Evolutionary conservation across 1,139 yeast genomes (phyloP).

Genomic region (Hyphopichia pseudoburtonii): DNA sequence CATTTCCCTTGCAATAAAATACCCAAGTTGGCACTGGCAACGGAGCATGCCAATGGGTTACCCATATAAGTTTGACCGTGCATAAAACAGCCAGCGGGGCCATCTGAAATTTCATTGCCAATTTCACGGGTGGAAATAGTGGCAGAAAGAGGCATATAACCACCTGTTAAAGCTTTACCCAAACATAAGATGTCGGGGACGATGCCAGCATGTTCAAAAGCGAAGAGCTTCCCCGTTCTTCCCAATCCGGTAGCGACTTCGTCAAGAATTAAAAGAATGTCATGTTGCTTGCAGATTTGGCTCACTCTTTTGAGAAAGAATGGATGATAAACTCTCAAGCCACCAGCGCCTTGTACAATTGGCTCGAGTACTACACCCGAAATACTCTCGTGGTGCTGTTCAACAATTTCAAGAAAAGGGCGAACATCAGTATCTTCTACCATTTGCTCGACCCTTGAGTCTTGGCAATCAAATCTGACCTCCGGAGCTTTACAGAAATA

Average conservation of each 20-base stretch:
- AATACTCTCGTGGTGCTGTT: slow-evolving; percentile 19
- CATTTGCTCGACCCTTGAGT: slow-evolving; percentile 9
- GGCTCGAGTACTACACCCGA: slow-evolving; percentile 35
- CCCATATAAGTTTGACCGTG: slow-evolving; percentile 39
- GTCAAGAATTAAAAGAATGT: slow-evolving; percentile 25
- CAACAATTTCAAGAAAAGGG: slow-evolving; percentile 19
- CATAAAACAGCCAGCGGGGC: slow-evolving; percentile 9
- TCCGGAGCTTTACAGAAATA: slow-evolving; percentile 24
- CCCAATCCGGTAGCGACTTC: slow-evolving; percentile 23
- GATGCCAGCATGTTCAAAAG: slow-evolving; percentile 14
- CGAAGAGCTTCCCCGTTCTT: slow-evolving; percentile 17
- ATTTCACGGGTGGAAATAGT: slow-evolving; percentile 17
- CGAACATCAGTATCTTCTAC: slow-evolving; percentile 13
- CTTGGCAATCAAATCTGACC: slow-evolving; percentile 9
- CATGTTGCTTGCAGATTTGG: slow-evolving; percentile 24
- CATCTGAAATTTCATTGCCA: slow-evolving; percentile 10
- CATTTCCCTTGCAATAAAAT: slow-evolving; percentile 6
- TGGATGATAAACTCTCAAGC: slow-evolving; percentile 27
- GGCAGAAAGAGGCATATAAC: slow-evolving; percentile 18
- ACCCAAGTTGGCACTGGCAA: slow-evolving; percentile 26
- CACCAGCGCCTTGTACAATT: slow-evolving; percentile 38
- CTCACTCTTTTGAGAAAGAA: slow-evolving; percentile 24
- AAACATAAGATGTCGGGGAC: slow-evolving; percentile 21
- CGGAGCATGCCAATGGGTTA: slow-evolving; percentile 32
- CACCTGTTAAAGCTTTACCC: slow-evolving; percentile 25